These are phyloP conservation scores for Diaporthe helianthi DNA, from an alignment of 2,329 filamentous ascomycete genomes.

Conservation along the genomic window DNA sequence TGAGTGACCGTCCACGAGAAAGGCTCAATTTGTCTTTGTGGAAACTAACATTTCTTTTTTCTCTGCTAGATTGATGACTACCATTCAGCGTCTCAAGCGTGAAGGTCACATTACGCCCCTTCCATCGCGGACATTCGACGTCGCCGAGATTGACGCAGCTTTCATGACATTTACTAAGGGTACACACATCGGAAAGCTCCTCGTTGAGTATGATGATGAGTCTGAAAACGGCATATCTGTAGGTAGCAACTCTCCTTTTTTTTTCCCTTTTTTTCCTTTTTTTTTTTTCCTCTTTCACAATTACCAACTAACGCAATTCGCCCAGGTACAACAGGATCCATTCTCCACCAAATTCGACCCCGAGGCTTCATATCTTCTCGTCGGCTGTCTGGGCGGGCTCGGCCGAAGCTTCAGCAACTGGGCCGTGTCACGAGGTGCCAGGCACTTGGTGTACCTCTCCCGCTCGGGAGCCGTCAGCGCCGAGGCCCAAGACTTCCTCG, in stretches of 20 bases:
- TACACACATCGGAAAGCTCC: neutral
- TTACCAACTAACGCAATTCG: neutral
- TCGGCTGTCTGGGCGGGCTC: constrained; percentile 8
- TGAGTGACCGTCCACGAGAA: no score
- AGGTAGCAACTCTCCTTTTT: no score
- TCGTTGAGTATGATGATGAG: neutral
- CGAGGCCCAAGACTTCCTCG: constrained; percentile 13
- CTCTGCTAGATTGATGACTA: neutral
- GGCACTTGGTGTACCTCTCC: neutral
- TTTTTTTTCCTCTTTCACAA: no score
- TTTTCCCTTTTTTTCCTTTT: no score
- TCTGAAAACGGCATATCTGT: neutral
- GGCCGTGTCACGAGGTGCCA: neutral
- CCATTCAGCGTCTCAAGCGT: neutral
- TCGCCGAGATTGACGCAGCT: neutral
- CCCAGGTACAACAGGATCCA: neutral
- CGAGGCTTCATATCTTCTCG: constrained; percentile 13
- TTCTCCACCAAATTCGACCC: constrained; percentile 33
- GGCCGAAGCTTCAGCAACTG: neutral
- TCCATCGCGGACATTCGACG: neutral
- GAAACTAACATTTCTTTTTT: no score
- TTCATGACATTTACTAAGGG: neutral
- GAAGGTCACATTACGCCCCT: neutral
- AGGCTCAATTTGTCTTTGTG: no score
- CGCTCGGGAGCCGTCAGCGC: constrained; percentile 32